Evolutionary conservation across 2,329 filamentous ascomycete species (phyloP), one percentile per base, ranked within the genome.

Genomic region (Malbranchea zuffiana): DNA sequence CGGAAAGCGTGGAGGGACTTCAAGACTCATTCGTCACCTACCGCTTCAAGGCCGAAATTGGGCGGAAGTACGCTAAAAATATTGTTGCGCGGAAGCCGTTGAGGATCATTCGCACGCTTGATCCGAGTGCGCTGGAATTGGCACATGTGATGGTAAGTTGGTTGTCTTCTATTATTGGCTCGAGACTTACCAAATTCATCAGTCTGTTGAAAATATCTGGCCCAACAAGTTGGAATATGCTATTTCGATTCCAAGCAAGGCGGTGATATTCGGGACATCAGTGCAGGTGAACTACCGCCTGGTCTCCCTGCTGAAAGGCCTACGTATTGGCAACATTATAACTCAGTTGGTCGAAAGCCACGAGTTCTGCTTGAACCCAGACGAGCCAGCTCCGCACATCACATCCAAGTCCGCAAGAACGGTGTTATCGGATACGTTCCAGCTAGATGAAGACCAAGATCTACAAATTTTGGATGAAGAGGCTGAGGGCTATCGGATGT

Each of bases 141-240:
- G 71, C 82, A 24, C 82, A 96, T 59, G 80, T 85, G 32, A 90
- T 95, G 84, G 84, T 67, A 53, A 46, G 55, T 45, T 13, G 11
- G 20, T 10, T 13, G 26, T 11, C 18, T 13, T 28, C 15, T 20
- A 25, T 7, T 13, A 8, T 21, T 10, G 5, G 8, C 5, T 12
- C 23, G 23, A 33, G 13, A 25, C 38, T 37, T 31, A 37, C 32
- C 10, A 5, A 23, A 32, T 13, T 20, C n/a, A 26, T 11, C 6
- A 42, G 40, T 71, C 83, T 45, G 87, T 96, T 46, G 87, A 95
- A 60, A 95, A 95, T 54, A 82, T 93, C 45, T 98, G 90, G 90
- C 82, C 86, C 4, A 90, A 94, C 66, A 98, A 98, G 67, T 75
- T 96, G 50, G 84, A 93, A 57, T 98, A 98, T 63, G 88, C 85